A percentile compares a stretch with the other conserved stretches of the same genome.
phyloP scores from a whole-genome alignment of 345 rosid genomes.

The Cochlearia excelsa region DNA sequence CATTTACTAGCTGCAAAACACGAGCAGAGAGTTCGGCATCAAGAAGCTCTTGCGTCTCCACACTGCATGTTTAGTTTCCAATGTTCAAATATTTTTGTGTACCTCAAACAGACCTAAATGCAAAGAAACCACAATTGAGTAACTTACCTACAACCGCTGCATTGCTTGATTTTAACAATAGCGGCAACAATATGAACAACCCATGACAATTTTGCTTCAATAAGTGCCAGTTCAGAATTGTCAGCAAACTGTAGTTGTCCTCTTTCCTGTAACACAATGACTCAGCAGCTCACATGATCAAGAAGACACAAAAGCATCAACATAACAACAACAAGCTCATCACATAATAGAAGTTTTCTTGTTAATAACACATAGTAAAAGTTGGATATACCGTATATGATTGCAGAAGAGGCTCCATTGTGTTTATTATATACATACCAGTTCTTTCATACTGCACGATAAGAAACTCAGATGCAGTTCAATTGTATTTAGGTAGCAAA shows the following conservation, averaged over 20 bases:
- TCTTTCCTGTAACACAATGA: conserved; percentile 63
- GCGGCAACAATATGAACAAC: conserved; percentile 93
- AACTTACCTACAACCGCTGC: conserved; percentile 81
- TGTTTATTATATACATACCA: conserved; percentile 74
- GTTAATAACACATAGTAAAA: not conserved
- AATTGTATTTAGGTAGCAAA: conserved; percentile 20
- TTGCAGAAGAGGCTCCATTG: conserved; percentile 92
- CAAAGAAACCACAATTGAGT: conserved; percentile 15
- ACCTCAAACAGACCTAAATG: conserved; percentile 24
- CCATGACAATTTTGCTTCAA: conserved; percentile 98
- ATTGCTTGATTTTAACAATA: conserved; percentile 82
- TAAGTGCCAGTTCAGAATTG: conserved; percentile 64
- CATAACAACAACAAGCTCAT: conserved; percentile 18
- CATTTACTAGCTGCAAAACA: conserved; percentile 82
- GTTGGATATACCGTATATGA: conserved; percentile 68
- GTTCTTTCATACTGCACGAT: conserved; percentile 83
- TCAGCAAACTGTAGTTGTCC: conserved; percentile 59
- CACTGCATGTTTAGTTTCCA: conserved; percentile 46
- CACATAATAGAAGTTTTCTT: conserved; percentile 7
- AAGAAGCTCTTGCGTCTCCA: conserved; percentile 91
- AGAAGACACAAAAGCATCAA: conserved; percentile 9
- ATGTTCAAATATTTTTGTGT: conserved; percentile 16
- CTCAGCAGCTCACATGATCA: conserved; percentile 19
- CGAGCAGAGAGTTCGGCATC: conserved; percentile 99
- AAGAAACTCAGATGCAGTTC: conserved; percentile 15